Evolutionary conservation across 306 rosid species (phyloP).

Genomic region (Prunus mira): DNA sequence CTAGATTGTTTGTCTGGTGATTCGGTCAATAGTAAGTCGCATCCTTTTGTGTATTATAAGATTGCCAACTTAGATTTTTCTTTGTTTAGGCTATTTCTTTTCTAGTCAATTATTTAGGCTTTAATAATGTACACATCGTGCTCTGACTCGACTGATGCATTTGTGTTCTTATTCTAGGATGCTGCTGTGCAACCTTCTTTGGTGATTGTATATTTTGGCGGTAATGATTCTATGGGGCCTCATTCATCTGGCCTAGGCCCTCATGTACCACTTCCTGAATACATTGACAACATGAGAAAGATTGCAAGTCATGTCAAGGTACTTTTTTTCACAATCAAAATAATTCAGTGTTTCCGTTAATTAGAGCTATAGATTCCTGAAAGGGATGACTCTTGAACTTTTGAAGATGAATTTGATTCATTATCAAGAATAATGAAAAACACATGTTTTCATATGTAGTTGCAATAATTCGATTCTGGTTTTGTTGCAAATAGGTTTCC

Average conservation of each 20-base stretch:
- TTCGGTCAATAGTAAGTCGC: neutral
- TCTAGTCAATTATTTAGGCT: neutral
- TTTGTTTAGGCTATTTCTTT: neutral
- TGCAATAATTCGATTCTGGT: neutral
- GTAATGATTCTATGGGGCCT: conserved; percentile 94
- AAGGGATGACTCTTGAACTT: neutral
- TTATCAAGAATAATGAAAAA: neutral
- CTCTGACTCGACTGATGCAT: conserved; percentile 10
- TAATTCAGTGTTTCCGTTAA: neutral
- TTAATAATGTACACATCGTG: neutral
- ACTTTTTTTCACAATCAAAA: conserved; percentile 3
- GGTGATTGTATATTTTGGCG: conserved; percentile 89
- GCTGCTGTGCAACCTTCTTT: conserved; percentile 76
- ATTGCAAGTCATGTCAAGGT: conserved; percentile 80
- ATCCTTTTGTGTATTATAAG: neutral
- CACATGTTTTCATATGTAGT: neutral
- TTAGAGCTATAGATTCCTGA: neutral
- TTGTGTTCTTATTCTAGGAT: conserved; percentile 41
- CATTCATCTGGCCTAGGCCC: conserved; percentile 90
- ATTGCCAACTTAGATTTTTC: neutral
- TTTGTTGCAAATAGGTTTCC: conserved; percentile 7
- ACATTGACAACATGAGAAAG: conserved; percentile 68
- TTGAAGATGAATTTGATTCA: neutral
- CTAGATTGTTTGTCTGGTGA: neutral
- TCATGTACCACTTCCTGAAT: conserved; percentile 88